Percentiles rank a stretch among this genome's conserved stretches.
phyloP scores from a whole-genome alignment of 306 rosid species.

The Clitoria ternatea region DNA sequence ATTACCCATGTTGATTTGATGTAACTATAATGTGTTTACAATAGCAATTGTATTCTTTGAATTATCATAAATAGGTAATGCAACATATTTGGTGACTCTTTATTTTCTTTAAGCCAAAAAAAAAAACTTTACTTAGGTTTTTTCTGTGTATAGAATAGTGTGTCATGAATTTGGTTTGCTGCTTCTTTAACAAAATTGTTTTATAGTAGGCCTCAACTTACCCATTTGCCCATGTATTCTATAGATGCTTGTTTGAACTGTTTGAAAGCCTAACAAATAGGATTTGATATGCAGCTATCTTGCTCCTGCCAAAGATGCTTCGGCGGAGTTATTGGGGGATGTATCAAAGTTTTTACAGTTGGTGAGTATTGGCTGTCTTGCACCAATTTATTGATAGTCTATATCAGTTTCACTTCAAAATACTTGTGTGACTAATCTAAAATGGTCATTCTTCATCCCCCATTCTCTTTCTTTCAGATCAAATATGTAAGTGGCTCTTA shows the following conservation, averaged over 20 bases:
- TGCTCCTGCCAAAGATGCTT: slow-evolving; percentile 39
- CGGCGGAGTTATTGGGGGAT: slow-evolving; percentile 36
- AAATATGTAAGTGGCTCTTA: slow-evolving; percentile 78
- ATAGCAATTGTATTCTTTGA: neutral
- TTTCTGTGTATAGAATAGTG: neutral
- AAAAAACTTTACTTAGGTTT: neutral
- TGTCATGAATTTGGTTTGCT: neutral
- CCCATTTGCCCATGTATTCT: neutral
- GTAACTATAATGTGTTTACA: neutral
- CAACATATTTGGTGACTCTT: neutral
- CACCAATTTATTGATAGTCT: neutral
- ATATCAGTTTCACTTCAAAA: neutral
- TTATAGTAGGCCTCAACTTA: neutral
- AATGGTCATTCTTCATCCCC: neutral
- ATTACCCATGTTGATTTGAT: neutral
- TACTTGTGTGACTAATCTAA: neutral
- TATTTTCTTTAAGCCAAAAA: neutral
- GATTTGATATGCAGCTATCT: slow-evolving; percentile 57
- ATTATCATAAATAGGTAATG: slow-evolving; percentile 9
- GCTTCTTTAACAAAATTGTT: neutral
- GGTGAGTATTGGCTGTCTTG: slow-evolving; percentile 42
- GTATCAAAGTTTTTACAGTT: slow-evolving; percentile 58
- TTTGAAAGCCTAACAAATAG: neutral
- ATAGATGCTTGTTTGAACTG: neutral
- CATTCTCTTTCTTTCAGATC: slow-evolving; percentile 41